phyloP scores from a whole-genome alignment of 345 rosid genomes.

The Alliaria petiolata region DNA sequence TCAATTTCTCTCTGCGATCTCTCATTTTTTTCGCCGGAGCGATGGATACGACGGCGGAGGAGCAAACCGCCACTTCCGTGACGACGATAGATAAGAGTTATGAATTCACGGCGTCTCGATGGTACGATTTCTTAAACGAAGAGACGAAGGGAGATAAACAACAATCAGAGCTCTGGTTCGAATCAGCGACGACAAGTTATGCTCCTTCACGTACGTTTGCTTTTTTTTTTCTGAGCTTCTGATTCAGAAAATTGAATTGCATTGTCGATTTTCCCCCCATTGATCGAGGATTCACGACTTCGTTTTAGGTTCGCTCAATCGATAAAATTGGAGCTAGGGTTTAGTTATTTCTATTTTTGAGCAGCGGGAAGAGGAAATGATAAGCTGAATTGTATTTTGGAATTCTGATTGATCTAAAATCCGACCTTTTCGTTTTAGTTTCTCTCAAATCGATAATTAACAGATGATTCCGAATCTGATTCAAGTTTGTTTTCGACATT shows the following conservation, averaged over 20 bases:
- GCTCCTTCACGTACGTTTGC: conserved; percentile 68
- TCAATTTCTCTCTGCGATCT: neutral
- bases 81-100: conserved; percentile 31
- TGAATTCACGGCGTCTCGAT: too few species aligned
- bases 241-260: too few species aligned
- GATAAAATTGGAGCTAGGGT: neutral
- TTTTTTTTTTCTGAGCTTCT: neutral
- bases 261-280: neutral
- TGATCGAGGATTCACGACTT: neutral
- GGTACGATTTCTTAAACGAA: too few species aligned
- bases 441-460: too few species aligned
- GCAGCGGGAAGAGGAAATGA: neutral
- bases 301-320: neutral
- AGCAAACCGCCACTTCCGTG: neutral
- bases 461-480: too few species aligned
- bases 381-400: too few species aligned
- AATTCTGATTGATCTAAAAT: too few species aligned
- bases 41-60: conserved; percentile 25
- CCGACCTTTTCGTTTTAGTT: too few species aligned
- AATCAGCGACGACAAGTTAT: conserved; percentile 34
- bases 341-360: neutral
- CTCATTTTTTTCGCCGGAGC: neutral
- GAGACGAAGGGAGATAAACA: too few species aligned
- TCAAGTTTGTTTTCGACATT: neutral
- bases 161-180: too few species aligned